Evolutionary conservation across 257 asterid genomes (phyloP).

Genomic region (Gardenia jasminoides): DNA sequence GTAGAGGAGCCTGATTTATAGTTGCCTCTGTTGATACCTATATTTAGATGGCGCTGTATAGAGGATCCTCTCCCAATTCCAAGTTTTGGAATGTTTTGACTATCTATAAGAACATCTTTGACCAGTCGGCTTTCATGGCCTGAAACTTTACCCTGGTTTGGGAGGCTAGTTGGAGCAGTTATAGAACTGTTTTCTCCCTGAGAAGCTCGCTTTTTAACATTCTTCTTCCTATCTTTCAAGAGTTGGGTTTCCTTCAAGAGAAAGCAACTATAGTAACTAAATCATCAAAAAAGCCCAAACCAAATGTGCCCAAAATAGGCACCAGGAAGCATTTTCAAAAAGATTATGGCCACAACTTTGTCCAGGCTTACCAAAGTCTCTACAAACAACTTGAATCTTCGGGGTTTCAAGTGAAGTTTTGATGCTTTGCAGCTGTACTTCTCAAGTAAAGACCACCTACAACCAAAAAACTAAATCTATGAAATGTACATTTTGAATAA

Average conservation of each 20-base stretch:
- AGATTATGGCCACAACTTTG: not conserved
- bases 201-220: constrained; percentile 56
- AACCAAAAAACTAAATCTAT: constrained; percentile 15
- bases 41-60: constrained; percentile 56
- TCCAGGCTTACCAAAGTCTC: constrained; percentile 81
- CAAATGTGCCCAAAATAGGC: not conserved
- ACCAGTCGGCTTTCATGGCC: constrained; percentile 58
- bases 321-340: not conserved
- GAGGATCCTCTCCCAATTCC: constrained; percentile 76
- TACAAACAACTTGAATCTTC: constrained; percentile 89
- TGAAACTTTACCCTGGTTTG: constrained; percentile 53
- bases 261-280: constrained; percentile 27
- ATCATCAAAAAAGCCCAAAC: not conserved
- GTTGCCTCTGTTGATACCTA: constrained; percentile 54
- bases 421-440: constrained; percentile 99
- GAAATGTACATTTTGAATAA: constrained; percentile 16
- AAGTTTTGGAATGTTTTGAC: constrained; percentile 66
- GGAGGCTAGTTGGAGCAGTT: constrained; percentile 36
- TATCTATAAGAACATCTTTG: constrained; percentile 72
- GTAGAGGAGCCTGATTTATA: constrained; percentile 58
- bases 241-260: constrained; percentile 87
- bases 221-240: constrained; percentile 88
- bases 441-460: constrained; percentile 98
- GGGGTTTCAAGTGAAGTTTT: constrained; percentile 97
- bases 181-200: constrained; percentile 62